Evolutionary conservation across 768 basidiomycete genomes (phyloP).

Genomic region (Amanita exitialis): DNA sequence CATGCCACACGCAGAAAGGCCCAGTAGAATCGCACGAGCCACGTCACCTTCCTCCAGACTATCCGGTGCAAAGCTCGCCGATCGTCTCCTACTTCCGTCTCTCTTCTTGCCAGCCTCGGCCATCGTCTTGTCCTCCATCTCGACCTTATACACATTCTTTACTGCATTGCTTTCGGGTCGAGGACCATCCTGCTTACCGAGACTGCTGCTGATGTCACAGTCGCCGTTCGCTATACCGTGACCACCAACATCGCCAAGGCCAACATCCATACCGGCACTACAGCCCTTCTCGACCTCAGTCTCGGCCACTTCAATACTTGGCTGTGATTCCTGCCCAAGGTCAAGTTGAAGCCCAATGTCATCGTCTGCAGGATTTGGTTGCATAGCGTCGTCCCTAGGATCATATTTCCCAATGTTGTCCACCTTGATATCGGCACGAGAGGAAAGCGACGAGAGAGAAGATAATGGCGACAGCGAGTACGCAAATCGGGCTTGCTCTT

Average conservation of each 20-base stretch:
- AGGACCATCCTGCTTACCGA: slow-evolving; percentile 2
- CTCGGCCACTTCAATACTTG: neutral
- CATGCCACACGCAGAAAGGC: slow-evolving; percentile 15
- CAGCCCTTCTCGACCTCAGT: neutral
- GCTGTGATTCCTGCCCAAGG: neutral
- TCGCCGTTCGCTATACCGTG: neutral
- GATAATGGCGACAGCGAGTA: slow-evolving; percentile 3
- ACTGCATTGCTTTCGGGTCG: neutral
- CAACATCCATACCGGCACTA: neutral
- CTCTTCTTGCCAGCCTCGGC: neutral
- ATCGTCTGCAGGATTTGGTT: neutral
- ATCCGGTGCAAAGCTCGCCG: slow-evolving; percentile 10
- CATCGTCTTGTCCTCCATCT: neutral
- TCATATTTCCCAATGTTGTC: neutral
- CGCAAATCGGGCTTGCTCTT: neutral
- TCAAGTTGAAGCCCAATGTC: neutral
- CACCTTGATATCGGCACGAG: neutral
- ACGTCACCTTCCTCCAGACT: slow-evolving; percentile 16
- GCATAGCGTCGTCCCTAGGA: neutral
- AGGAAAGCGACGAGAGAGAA: neutral
- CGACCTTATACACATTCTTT: neutral
- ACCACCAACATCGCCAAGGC: neutral
- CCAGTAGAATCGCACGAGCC: slow-evolving; percentile 15
- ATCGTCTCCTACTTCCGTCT: neutral
- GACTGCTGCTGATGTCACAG: neutral